Base-by-base conservation (phyloP, 768 basidiomycete species). In the Arthromyces matolae region DNA sequence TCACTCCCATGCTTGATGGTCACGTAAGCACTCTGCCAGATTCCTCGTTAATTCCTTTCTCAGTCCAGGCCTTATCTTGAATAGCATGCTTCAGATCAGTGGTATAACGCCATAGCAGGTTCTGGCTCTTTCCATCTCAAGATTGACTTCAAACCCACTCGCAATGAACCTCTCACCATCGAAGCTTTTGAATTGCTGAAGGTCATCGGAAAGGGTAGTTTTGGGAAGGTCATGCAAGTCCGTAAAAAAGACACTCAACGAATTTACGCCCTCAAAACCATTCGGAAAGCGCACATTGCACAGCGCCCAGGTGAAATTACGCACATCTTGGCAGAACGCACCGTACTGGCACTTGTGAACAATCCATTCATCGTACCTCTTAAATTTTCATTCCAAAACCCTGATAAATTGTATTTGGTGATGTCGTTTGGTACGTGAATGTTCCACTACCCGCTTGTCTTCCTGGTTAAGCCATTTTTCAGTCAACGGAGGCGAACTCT, bases 161-260 rank as follows among this genome's bases (percentile, higher is more conserved):
- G 89, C 49, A 82, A 85, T 56, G 85, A 90, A 61, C 72, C 87
- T 3, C 75, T 97, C 38, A 91, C 92, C n/a, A 97, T 97, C 60
- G 94, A 98, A 59, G 86, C 85, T 3, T 98, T 99, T 62, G 95
- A 99, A 51, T 72, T 99, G 40, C 85, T 99, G 60, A 96, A 94
- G 65, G 95, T 99, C 36, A 95, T 99, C 50, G 94, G 95, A 16
- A 97, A 97, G 68, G 95, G 96, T 9, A 88, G 84, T 51, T 99
- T 99, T 59, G 95, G 96, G 13, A 99, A 99, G 69, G 94, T 95
- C 29, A 98, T 98, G 96, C 95, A 99, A 78, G 95, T 99, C 33
- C 86, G 93, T 45, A 99, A 99, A 73, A 94, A 96, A 71, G 93
- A 99, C 68, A 98, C 96, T 1, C 81, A 91, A 56, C 91, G 96